Evolutionary conservation across 1,284 basidiomycete genomes (phyloP).

Genomic region (Marasmius sp.): DNA sequence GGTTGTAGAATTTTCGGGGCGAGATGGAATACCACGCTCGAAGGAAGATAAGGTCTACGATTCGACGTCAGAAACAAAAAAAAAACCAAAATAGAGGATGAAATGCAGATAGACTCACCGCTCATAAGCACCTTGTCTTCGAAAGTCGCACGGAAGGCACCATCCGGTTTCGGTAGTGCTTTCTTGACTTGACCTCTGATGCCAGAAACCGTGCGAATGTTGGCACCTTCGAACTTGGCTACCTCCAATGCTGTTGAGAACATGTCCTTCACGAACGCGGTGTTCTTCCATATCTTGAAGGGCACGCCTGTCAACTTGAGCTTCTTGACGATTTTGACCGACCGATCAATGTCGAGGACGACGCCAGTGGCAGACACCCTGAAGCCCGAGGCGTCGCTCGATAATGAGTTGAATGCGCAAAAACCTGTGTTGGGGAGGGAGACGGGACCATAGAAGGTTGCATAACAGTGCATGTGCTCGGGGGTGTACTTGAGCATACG

Average conservation of each 20-base stretch:
- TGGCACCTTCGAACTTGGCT: slow-evolving; percentile 98
- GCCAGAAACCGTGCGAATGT: slow-evolving; percentile 92
- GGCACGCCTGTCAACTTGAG: slow-evolving; percentile 94
- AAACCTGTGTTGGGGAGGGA: slow-evolving; percentile 95
- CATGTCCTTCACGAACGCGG: slow-evolving; percentile 98
- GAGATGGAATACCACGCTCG: slow-evolving; percentile 97
- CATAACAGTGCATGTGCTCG: slow-evolving; percentile 99
- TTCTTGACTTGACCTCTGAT: slow-evolving; percentile 98
- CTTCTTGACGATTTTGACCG: slow-evolving; percentile 97
- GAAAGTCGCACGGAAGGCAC: slow-evolving; percentile 94
- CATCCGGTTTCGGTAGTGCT: slow-evolving; percentile 90
- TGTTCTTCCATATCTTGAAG: slow-evolving; percentile 99
- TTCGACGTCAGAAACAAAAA: slow-evolving; percentile 1
- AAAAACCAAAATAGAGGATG: slow-evolving; percentile 2
- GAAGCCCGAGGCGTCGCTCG: slow-evolving; percentile 72
- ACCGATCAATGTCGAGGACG: slow-evolving; percentile 90
- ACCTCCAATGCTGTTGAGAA: slow-evolving; percentile 92
- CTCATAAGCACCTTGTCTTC: slow-evolving; percentile 98
- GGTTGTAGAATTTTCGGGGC: slow-evolving; percentile 95
- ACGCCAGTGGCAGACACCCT: slow-evolving; percentile 93
- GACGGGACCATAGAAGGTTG: slow-evolving; percentile 94
- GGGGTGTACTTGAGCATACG: slow-evolving; percentile 99
- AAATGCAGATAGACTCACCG: slow-evolving; percentile 53
- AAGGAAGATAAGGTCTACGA: slow-evolving; percentile 92
- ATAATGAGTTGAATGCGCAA: slow-evolving; percentile 92